These are phyloP conservation scores for Arctium minus DNA, from an alignment of 129 eudicot genomes.

Conservation along the genomic window DNA sequence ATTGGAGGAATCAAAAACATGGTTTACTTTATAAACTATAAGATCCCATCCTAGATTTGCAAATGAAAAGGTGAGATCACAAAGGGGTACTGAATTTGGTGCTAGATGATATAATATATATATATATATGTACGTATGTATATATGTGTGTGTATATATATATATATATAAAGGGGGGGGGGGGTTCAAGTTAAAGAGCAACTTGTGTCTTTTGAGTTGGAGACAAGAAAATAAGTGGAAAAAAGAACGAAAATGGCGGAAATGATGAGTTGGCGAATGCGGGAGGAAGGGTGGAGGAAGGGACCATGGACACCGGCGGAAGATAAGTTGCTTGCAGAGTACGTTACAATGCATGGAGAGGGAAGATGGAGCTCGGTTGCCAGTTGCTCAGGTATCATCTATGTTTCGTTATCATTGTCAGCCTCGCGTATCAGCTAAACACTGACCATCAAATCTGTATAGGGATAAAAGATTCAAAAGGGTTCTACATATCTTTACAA, in stretches of 20 bases:
- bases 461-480: neutral
- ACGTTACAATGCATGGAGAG: constrained; percentile 66
- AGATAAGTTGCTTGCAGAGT: constrained; percentile 69
- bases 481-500: neutral
- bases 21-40: constrained; percentile 13
- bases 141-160: too few relatives aligned
- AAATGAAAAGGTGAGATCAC: constrained; percentile 32
- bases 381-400: constrained; percentile 46
- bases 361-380: constrained; percentile 90
- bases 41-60: constrained; percentile 14
- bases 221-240: constrained; percentile 26
- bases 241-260: constrained; percentile 13
- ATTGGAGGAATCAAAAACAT: constrained; percentile 9
- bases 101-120: neutral
- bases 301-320: constrained; percentile 96
- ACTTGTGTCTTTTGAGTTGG: constrained; percentile 36
- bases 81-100: constrained; percentile 34
- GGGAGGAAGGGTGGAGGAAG: constrained; percentile 77
- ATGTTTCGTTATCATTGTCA: neutral
- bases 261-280: constrained; percentile 47
- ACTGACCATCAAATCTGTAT: neutral
- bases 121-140: constrained; percentile 6
- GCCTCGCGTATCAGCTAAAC: neutral
- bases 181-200: constrained; percentile 17
- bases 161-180: too few relatives aligned